These are phyloP conservation scores for Cyberlindnera maclurae DNA, from an alignment of 805 yeast genomes.

Conservation along the genomic window DNA sequence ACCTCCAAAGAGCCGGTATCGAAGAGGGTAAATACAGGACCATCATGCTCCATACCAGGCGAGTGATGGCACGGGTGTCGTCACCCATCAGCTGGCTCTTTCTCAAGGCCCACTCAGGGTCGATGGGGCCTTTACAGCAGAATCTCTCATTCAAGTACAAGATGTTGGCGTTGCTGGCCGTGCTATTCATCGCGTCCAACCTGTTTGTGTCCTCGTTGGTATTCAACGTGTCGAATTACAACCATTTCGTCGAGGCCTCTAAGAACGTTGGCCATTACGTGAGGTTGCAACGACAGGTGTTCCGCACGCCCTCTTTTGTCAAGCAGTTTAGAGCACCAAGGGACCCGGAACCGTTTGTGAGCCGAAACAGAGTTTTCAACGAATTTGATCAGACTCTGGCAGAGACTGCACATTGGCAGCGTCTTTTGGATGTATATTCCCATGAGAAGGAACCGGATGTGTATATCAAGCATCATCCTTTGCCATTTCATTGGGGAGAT, in stretches of 20 bases:
- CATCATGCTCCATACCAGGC: too few relatives aligned
- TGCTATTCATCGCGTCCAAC: conserved; percentile 17
- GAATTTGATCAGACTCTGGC: background rate
- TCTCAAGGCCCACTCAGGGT: too few relatives aligned
- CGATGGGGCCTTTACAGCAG: conserved; percentile 2
- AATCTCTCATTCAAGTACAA: conserved; percentile 20
- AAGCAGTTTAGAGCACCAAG: conserved; percentile 11
- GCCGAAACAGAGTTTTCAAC: background rate
- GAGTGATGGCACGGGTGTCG: too few relatives aligned
- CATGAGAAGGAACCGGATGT: conserved; percentile 13
- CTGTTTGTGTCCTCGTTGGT: conserved; percentile 15
- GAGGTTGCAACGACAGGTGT: conserved; percentile 15
- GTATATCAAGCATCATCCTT: conserved; percentile 6
- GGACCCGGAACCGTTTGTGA: background rate
- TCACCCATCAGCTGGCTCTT: too few relatives aligned
- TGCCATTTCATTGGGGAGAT: conserved; percentile 28
- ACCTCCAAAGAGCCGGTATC: too few relatives aligned
- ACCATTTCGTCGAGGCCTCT: conserved; percentile 10
- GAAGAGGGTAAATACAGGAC: too few relatives aligned
- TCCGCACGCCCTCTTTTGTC: conserved; percentile 15
- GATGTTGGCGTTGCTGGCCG: conserved; percentile 15
- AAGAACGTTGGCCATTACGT: conserved; percentile 15
- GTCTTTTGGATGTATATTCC: conserved; percentile 4
- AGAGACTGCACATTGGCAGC: background rate
- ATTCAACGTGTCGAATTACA: conserved; percentile 16